Conservation (phyloP, 140 eudicot genomes). For the Cichorium intybus region DNA sequence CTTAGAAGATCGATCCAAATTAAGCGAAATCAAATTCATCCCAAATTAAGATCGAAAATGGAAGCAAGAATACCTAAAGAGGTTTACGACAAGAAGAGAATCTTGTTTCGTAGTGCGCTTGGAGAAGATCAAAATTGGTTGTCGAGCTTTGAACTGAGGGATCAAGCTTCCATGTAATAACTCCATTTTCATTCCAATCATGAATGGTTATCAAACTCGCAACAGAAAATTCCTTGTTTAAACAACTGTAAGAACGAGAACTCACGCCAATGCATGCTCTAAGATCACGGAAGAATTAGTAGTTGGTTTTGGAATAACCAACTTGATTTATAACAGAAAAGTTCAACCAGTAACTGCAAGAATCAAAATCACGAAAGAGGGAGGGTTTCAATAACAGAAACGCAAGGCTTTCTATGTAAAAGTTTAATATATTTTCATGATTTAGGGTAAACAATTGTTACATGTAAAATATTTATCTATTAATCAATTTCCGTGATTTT, state of each 20-base stretch:
- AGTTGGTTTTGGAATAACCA: slow-evolving; percentile 2
- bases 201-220: slow-evolving; percentile 17
- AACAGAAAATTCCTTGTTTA: slow-evolving; percentile 6
- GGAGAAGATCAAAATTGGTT: slow-evolving; percentile 19
- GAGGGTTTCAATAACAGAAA: not conserved
- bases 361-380: slow-evolving; percentile 6
- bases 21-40: not conserved
- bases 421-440: too few relatives aligned
- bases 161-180: slow-evolving; percentile 38
- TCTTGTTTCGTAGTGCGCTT: slow-evolving; percentile 30
- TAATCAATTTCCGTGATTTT: too few relatives aligned
- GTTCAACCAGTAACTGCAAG: not conserved
- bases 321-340: slow-evolving; percentile 6
- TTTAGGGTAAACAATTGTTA: too few relatives aligned
- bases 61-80: slow-evolving; percentile 33
- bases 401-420: not conserved
- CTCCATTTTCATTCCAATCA: slow-evolving; percentile 40
- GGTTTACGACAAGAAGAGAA: slow-evolving; percentile 27
- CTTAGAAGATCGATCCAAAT: not conserved
- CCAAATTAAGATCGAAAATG: not conserved
- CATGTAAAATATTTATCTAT: too few relatives aligned
- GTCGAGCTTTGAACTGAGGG: slow-evolving; percentile 35
- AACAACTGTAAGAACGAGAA: slow-evolving; percentile 5
- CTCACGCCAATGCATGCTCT: slow-evolving; percentile 20
- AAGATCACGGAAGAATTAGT: slow-evolving; percentile 15